These are phyloP conservation scores for Aureobasidium sp. DNA, from an alignment of 2,329 filamentous ascomycete species.

Conservation along the genomic window DNA sequence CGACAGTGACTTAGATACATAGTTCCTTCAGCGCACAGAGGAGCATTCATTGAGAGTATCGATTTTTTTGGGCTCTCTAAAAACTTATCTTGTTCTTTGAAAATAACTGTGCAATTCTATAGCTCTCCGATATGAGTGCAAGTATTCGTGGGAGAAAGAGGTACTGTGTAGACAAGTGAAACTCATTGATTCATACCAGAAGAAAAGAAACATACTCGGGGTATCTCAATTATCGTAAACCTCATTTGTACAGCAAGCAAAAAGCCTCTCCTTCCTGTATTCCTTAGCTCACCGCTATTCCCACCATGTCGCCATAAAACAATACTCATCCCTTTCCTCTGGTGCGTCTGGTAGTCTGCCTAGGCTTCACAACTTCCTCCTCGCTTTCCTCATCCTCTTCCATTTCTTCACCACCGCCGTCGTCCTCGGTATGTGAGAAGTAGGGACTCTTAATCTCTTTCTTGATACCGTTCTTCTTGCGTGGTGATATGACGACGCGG, in stretches of 20 bases:
- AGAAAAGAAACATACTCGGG: neutral
- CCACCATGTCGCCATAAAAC: neutral
- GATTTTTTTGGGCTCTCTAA: too few species aligned
- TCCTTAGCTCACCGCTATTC: neutral
- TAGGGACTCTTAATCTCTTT: slow-evolving; percentile 20
- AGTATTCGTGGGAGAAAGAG: too few species aligned
- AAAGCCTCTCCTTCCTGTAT: neutral
- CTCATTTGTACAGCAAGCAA: neutral
- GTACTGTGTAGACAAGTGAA: too few species aligned
- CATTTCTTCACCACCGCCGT: slow-evolving; percentile 14
- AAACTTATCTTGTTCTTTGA: too few species aligned
- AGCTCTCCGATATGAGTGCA: too few species aligned
- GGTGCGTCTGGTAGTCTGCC: slow-evolving; percentile 24
- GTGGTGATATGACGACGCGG: slow-evolving; percentile 19
- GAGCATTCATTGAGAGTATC: too few species aligned
- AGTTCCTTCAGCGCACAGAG: too few species aligned
- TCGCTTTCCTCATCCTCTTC: slow-evolving; percentile 16
- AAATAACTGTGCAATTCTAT: too few species aligned
- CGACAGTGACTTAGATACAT: too few species aligned
- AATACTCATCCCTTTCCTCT: slow-evolving; percentile 10
- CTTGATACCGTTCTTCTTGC: slow-evolving; percentile 8
- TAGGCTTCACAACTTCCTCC: slow-evolving; percentile 23
- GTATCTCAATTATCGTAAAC: neutral
- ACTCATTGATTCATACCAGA: neutral
- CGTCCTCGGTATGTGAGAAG: slow-evolving; percentile 19